Conservation (phyloP, 2,329 filamentous ascomycete genomes). For the Beauveria pseudobassiana region DNA sequence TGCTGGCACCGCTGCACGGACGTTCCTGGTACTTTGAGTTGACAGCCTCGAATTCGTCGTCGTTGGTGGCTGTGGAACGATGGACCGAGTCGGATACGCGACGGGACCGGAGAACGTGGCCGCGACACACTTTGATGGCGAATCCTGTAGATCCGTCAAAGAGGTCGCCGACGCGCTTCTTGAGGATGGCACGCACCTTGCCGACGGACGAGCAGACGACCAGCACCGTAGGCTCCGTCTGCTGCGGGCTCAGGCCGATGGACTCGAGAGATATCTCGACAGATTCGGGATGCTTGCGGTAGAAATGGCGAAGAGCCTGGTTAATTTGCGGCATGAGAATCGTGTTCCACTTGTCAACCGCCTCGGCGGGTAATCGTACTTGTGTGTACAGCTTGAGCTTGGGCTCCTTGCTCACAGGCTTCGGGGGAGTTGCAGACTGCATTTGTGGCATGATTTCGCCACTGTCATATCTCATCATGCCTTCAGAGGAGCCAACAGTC, state of each 20-base stretch:
- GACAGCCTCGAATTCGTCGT: constrained; percentile 36
- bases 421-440: background rate
- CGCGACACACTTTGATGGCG: constrained; percentile 64
- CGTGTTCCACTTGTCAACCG: constrained; percentile 65
- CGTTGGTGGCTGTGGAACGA: constrained; percentile 25
- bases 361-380: constrained; percentile 48
- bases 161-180: constrained; percentile 55
- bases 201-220: constrained; percentile 69
- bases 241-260: constrained; percentile 60
- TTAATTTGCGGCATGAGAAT: constrained; percentile 67
- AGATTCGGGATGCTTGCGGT: constrained; percentile 66
- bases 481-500: background rate
- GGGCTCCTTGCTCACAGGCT: constrained; percentile 16
- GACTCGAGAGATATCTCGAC: constrained; percentile 72
- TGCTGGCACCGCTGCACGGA: constrained; percentile 81
- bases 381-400: constrained; percentile 55
- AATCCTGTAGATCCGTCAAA: constrained; percentile 58
- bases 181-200: constrained; percentile 64
- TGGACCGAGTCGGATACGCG: constrained; percentile 26
- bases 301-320: constrained; percentile 60
- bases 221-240: constrained; percentile 63
- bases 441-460: background rate
- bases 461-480: background rate
- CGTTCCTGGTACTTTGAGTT: constrained; percentile 74
- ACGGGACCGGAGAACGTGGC: constrained; percentile 57